Percentiles rank a stretch among this genome's conserved stretches.
phyloP scores from a whole-genome alignment of 345 rosid genomes.

The Gossypium raimondii region DNA sequence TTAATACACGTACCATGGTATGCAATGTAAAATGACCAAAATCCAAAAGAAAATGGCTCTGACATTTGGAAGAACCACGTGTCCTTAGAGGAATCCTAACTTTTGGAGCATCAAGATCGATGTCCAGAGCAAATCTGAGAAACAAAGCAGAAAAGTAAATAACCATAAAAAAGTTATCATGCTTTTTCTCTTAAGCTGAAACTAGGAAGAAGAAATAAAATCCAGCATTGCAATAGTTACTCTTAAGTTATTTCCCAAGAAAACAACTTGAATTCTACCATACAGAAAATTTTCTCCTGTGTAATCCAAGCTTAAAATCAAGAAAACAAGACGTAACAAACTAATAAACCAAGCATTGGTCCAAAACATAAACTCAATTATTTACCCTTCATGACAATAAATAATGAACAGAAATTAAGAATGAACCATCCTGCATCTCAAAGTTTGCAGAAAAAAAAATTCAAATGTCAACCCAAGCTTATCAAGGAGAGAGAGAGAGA shows the following conservation, averaged over 20 bases:
- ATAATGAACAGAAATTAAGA: background rate
- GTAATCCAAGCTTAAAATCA: background rate
- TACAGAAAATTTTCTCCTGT: background rate
- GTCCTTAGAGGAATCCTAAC: constrained; percentile 81
- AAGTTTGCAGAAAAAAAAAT: background rate
- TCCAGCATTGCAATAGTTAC: background rate
- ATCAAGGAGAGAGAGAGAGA: background rate
- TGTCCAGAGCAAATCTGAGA: constrained; percentile 90
- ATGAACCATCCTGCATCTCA: background rate
- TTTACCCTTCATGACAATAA: background rate
- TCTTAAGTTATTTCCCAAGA: background rate
- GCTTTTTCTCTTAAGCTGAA: background rate
- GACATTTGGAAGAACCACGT: constrained; percentile 56
- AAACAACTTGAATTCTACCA: background rate
- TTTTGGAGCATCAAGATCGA: constrained; percentile 98
- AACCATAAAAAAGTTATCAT: background rate
- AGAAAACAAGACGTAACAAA: background rate
- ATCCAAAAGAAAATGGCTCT: constrained; percentile 85
- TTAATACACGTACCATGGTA: constrained; percentile 56
- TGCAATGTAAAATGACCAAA: constrained; percentile 91
- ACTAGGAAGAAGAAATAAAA: background rate
- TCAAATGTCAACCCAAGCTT: background rate
- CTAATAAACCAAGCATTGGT: background rate
- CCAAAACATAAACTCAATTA: background rate
- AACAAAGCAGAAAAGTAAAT: constrained; percentile 24